These are phyloP conservation scores for Gillenia trifoliata DNA, from an alignment of 306 rosid genomes.

Conservation along the genomic window DNA sequence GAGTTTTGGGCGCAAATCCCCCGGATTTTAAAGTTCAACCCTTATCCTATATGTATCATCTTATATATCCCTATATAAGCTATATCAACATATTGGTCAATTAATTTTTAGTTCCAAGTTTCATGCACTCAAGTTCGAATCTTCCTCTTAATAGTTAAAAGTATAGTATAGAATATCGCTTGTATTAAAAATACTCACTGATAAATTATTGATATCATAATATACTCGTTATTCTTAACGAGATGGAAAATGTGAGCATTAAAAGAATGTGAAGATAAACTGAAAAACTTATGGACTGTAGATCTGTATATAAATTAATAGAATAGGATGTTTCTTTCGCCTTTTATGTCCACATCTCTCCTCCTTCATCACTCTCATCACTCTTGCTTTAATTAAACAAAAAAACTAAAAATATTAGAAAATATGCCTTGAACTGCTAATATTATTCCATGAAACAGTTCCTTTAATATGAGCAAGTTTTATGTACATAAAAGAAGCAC, in stretches of 20 bases:
- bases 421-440: no score
- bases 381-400: not conserved
- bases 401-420: not conserved
- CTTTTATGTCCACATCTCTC: not conserved
- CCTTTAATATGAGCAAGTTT: not conserved
- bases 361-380: not conserved
- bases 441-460: no score
- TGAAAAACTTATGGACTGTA: not conserved
- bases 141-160: fast-evolving
- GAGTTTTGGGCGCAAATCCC: no score
- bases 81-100: no score
- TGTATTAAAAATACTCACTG: not conserved
- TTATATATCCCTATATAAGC: no score
- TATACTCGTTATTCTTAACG: not conserved
- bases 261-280: not conserved
- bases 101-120: no score
- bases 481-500: not conserved
- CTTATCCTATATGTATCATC: no score
- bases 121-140: not conserved
- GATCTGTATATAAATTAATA: not conserved
- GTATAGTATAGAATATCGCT: no score
- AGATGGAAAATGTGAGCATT: not conserved
- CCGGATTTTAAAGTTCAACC: no score
- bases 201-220: not conserved
- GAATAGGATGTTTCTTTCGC: not conserved